Evolutionary conservation across 2,329 filamentous ascomycete genomes (phyloP).

Genomic region (Botrytis porri): DNA sequence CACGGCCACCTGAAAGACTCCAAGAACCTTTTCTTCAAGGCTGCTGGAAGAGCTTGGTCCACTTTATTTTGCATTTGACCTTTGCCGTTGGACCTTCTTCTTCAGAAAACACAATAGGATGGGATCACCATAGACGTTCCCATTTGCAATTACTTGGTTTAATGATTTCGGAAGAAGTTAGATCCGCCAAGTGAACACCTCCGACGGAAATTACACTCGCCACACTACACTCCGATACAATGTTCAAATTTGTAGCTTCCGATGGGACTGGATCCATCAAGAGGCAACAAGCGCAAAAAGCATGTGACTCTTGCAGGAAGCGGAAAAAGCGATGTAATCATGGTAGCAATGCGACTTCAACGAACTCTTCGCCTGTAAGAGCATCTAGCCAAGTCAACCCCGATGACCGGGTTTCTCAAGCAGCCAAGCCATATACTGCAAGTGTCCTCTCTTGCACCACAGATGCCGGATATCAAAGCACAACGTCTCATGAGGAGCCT

Average conservation of each 20-base stretch:
- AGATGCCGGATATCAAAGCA: neutral
- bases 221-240: slow-evolving; percentile 21
- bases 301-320: slow-evolving; percentile 52
- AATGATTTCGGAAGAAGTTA: neutral
- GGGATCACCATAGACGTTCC: neutral
- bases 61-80: neutral
- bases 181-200: neutral
- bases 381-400: neutral
- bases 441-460: neutral
- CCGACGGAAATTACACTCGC: neutral
- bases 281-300: slow-evolving; percentile 57
- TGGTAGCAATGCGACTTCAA: neutral
- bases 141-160: neutral
- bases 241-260: slow-evolving; percentile 57
- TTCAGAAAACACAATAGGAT: neutral
- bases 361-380: neutral
- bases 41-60: neutral
- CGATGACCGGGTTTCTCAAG: neutral
- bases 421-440: neutral
- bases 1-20: neutral
- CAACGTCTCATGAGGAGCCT: neutral
- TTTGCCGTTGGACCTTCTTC: neutral
- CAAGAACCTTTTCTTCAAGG: neutral
- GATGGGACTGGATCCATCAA: slow-evolving; percentile 51
- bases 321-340: slow-evolving; percentile 43